Percentiles rank a stretch among this genome's conserved stretches.
Conservation (phyloP, 495 filamentous ascomycete genomes). For the Parathielavia appendiculata region DNA sequence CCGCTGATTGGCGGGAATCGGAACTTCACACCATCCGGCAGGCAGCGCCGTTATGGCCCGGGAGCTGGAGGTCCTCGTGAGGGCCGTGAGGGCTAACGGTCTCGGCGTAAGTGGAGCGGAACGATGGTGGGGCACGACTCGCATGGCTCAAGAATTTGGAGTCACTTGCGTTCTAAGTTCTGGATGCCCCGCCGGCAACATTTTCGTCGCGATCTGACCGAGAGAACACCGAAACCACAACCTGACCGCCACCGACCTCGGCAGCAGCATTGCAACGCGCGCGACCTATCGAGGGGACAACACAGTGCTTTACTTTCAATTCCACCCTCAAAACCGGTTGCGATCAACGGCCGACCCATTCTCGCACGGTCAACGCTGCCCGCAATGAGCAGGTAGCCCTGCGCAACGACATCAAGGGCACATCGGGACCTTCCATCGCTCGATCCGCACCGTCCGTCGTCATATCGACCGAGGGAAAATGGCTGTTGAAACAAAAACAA, state of each 20-base stretch:
- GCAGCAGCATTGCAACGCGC: neutral
- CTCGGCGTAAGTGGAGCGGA: constrained; percentile 6
- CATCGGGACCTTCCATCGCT: neutral
- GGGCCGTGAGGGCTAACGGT: no score
- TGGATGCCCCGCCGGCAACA: constrained; percentile 19
- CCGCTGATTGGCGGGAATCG: constrained; percentile 14
- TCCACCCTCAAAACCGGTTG: no score
- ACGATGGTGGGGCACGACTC: constrained; percentile 21
- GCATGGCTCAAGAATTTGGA: constrained; percentile 4
- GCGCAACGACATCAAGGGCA: constrained; percentile 5
- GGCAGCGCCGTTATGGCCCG: constrained; percentile 2
- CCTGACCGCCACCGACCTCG: neutral
- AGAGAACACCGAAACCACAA: neutral
- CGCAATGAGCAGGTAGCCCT: constrained; percentile 21
- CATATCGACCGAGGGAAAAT: constrained; percentile 7
- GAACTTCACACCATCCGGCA: neutral
- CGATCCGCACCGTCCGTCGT: neutral
- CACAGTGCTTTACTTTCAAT: no score
- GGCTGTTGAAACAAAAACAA: constrained; percentile 12
- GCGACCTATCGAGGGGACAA: neutral
- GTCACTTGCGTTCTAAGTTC: constrained; percentile 1
- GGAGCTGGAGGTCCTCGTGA: no score
- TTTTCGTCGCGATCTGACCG: constrained; percentile 6
- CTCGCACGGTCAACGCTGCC: neutral
- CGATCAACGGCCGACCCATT: neutral